Conservation (phyloP, 805 yeast species). For the Schizosaccharomyces pombe region DNA sequence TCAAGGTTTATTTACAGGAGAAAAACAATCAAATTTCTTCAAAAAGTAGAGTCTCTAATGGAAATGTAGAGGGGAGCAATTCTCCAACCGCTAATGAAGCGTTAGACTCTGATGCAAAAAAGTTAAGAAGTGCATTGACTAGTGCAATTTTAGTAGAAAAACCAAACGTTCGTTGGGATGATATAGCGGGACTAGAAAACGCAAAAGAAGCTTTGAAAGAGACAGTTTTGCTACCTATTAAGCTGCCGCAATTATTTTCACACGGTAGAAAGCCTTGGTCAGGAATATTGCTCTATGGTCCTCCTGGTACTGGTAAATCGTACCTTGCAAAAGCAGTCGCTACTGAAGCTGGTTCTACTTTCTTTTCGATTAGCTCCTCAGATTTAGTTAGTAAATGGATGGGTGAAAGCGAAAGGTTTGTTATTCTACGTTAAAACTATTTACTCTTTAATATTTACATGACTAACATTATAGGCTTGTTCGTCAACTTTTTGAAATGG, state of each 20-base stretch:
- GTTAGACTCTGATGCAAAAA: conserved; percentile 64
- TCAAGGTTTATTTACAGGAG: conserved; percentile 69
- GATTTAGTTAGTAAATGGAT: conserved; percentile 96
- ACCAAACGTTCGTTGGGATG: conserved; percentile 85
- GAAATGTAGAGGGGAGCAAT: conserved; percentile 21
- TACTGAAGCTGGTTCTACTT: conserved; percentile 91
- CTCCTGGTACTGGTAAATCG: conserved; percentile 97
- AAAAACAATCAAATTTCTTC: conserved; percentile 18
- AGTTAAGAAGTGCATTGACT: conserved; percentile 69
- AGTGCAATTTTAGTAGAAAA: conserved; percentile 71
- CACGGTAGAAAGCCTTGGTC: conserved; percentile 85
- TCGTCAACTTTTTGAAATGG: conserved; percentile 84
- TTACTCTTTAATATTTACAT: neutral
- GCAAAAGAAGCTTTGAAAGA: conserved; percentile 94
- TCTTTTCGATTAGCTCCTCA: conserved; percentile 85
- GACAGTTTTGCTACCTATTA: conserved; percentile 88
- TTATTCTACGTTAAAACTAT: too few relatives aligned
- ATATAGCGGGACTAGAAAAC: conserved; percentile 81
- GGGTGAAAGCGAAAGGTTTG: conserved; percentile 70
- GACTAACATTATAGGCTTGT: conserved; percentile 31
- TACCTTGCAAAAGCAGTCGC: conserved; percentile 95
- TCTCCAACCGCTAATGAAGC: conserved; percentile 30
- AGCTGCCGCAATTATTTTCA: conserved; percentile 81
- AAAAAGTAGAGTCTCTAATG: conserved; percentile 13
- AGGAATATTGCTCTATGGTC: conserved; percentile 73